Base-by-base conservation (phyloP, 352 stramenopile genomes). In the Pythium guiyangense region DNA sequence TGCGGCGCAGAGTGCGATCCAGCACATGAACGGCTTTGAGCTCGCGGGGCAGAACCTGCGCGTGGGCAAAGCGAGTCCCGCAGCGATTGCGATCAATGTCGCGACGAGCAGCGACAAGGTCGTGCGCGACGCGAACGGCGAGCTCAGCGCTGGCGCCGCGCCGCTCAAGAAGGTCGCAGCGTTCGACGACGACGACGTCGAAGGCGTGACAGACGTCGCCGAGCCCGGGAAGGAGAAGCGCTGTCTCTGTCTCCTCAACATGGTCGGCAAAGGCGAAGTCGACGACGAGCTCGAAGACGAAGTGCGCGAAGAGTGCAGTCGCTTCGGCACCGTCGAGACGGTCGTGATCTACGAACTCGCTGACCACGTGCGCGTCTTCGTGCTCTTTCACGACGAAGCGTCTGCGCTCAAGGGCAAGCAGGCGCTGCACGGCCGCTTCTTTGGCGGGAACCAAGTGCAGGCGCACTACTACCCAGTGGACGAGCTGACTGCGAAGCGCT, bases 11-110 rank as follows among this genome's bases (percentile, higher is more conserved):
- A 92, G 71, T 59, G 82, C 82, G 17, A 90, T 92, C 44, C 79
- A 92, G 64, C 82, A 92, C 53, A 92, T 92, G 82, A 82, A 92
- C 57, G 77, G 76, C 26, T 92, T 92, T 54, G 82, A 92, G 29
- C 57, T 92, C 18, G 82, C 82, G 35, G 82, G 82, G 12, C 77
- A 90, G 47, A 66, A 80, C 20, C 79, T 92, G 14, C 84, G 88
- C 60, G 79, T 92, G 5, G 82, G 82, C 58, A 92, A 92, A 58
- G 82, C 82, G 29, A 92, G 82, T 49, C 61, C 81, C 34, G 66
- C 74, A 6, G 79, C 82, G 5, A 77, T 90, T 64, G 57, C 74
- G 6, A 82, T 88, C 60, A 90, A 92, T 43, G 65, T 89, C 27
- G 69, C 72, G 8, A 77, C 66, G 31, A 92, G 79, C 54, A 67